Conservation (phyloP, 2,329 filamentous ascomycete genomes). For the Neonectria sp. region DNA sequence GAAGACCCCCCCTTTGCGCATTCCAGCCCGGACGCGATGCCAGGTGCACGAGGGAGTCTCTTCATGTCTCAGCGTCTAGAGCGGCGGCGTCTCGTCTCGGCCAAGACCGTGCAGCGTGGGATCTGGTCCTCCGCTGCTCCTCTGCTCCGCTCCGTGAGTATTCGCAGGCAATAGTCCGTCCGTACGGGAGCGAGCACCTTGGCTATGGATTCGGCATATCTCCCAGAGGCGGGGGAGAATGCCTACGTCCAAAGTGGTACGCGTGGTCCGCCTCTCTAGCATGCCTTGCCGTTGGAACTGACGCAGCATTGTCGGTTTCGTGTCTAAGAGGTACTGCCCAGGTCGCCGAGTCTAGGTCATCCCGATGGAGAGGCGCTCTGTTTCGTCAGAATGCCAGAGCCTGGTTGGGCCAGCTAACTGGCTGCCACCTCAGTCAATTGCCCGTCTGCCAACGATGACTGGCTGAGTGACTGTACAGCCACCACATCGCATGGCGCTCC, state of each 20-base stretch:
- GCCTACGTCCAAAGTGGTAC: neutral
- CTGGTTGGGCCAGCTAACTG: slow-evolving; percentile 19
- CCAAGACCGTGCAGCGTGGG: slow-evolving; percentile 20
- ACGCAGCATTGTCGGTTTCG: neutral
- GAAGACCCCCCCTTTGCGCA: slow-evolving; percentile 20
- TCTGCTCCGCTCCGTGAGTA: neutral
- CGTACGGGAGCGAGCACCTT: neutral
- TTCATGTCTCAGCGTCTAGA: slow-evolving; percentile 11
- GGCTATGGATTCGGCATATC: slow-evolving; percentile 7
- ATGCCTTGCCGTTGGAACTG: neutral
- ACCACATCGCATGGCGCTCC: slow-evolving; percentile 22
- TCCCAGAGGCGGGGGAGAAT: neutral
- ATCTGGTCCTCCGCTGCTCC: slow-evolving; percentile 15
- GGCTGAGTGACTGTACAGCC: slow-evolving; percentile 22
- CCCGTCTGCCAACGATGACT: slow-evolving; percentile 10
- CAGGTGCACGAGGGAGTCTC: slow-evolving; percentile 3
- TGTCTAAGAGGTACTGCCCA: neutral
- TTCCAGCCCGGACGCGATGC: slow-evolving; percentile 21
- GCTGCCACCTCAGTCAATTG: slow-evolving; percentile 5
- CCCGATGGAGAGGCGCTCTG: neutral
- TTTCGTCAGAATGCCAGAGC: slow-evolving; percentile 9
- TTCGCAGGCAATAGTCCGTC: slow-evolving; percentile 6
- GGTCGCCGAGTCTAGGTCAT: neutral
- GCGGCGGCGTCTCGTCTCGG: slow-evolving; percentile 8
- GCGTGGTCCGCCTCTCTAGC: neutral